A percentile compares a stretch with the other conserved stretches of the same genome.
Evolutionary conservation across 179 eudicot species (phyloP).

Genomic region (Vitellaria paradoxa): DNA sequence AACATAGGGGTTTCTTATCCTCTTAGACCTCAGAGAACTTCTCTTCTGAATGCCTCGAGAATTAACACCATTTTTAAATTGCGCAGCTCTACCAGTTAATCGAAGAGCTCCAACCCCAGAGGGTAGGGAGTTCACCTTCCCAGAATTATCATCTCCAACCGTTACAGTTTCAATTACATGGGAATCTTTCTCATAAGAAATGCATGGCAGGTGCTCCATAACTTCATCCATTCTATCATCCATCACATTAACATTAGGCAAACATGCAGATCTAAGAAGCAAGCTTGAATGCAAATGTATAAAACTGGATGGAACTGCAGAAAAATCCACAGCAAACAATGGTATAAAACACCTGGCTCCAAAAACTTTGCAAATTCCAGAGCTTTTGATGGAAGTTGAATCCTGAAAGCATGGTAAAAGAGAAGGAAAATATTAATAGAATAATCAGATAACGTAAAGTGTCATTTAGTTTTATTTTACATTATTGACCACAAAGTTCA

Average conservation of each 20-base stretch:
- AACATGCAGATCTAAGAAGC: slow-evolving; percentile 39
- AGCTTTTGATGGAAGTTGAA: slow-evolving; percentile 15
- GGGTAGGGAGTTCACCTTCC: slow-evolving; percentile 19
- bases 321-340: slow-evolving; percentile 48
- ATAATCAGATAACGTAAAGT: slow-evolving; percentile 12
- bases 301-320: slow-evolving; percentile 63
- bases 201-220: slow-evolving; percentile 19
- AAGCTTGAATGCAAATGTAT: slow-evolving; percentile 44
- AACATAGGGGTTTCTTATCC: slow-evolving; percentile 42
- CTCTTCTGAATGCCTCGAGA: slow-evolving; percentile 52
- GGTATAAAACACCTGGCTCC: slow-evolving; percentile 49
- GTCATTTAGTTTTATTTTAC: not conserved
- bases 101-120: slow-evolving; percentile 24
- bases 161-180: slow-evolving; percentile 1
- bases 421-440: not conserved
- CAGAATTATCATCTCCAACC: slow-evolving; percentile 25
- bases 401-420: slow-evolving; percentile 39
- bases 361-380: slow-evolving; percentile 52
- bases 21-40: slow-evolving; percentile 64
- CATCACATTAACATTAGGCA: slow-evolving; percentile 19
- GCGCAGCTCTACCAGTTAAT: slow-evolving; percentile 28
- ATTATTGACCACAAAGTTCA: not conserved
- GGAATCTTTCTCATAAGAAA: slow-evolving; percentile 19
- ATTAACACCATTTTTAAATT: slow-evolving; percentile 31
- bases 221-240: slow-evolving; percentile 22